Evolutionary conservation across 1,284 basidiomycete species (phyloP).

Genomic region (Pisolithus thermaeus): DNA sequence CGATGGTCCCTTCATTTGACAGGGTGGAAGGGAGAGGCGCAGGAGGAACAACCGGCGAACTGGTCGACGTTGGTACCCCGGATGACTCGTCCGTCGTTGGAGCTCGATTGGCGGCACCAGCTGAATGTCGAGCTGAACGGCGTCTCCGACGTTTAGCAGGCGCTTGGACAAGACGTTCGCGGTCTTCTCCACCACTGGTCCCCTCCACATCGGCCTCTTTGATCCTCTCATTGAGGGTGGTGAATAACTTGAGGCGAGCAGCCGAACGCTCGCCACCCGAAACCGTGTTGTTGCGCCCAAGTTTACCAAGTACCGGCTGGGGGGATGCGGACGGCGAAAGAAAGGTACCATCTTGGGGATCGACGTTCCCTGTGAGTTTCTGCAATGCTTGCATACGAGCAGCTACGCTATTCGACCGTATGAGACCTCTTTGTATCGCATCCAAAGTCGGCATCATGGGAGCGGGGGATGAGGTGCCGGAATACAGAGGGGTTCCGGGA

Average conservation of each 20-base stretch:
- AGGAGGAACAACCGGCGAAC: conserved; percentile 54
- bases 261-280: conserved; percentile 70
- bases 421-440: conserved; percentile 61
- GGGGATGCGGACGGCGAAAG: conserved; percentile 42
- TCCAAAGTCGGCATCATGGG: conserved; percentile 65
- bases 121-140: conserved; percentile 53
- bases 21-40: conserved; percentile 41
- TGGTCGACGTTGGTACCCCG: conserved; percentile 54
- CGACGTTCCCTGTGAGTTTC: conserved; percentile 62
- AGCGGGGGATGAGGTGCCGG: conserved; percentile 58
- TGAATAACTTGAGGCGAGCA: conserved; percentile 60
- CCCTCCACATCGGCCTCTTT: conserved; percentile 59
- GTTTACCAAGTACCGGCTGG: conserved; percentile 41
- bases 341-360: conserved; percentile 34
- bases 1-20: conserved; percentile 16
- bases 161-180: conserved; percentile 36
- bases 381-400: conserved; percentile 67
- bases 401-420: conserved; percentile 72
- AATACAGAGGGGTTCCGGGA: conserved; percentile 48
- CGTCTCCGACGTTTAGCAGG: conserved; percentile 49
- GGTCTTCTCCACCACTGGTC: conserved; percentile 60
- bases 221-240: conserved; percentile 54
- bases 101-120: conserved; percentile 38
- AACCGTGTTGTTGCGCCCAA: conserved; percentile 72
- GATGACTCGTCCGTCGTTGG: conserved; percentile 54